These are phyloP conservation scores for Neohortaea acidophila DNA, from an alignment of 495 filamentous ascomycete genomes.

Conservation along the genomic window DNA sequence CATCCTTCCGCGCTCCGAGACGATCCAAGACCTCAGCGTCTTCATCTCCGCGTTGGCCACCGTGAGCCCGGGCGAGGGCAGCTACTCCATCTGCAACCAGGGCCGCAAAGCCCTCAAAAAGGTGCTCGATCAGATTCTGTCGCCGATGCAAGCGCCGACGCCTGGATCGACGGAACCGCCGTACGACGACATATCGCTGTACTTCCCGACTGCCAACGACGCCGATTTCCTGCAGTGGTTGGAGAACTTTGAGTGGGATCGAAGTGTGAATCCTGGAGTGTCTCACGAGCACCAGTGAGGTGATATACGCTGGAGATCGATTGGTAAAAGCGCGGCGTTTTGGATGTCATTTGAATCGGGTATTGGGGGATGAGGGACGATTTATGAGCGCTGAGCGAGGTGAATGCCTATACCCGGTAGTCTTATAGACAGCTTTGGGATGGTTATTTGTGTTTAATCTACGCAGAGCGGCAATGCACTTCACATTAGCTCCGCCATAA, in stretches of 20 bases:
- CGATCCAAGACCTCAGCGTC: slow-evolving; percentile 48
- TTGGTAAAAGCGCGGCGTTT: no score
- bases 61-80: slow-evolving; percentile 39
- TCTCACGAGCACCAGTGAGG: no score
- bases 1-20: slow-evolving; percentile 40
- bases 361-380: no score
- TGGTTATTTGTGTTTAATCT: no score
- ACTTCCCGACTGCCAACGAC: slow-evolving; percentile 22
- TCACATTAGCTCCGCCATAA: no score
- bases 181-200: slow-evolving; percentile 14
- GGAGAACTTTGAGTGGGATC: slow-evolving; percentile 28
- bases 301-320: no score
- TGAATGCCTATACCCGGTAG: no score
- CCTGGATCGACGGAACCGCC: not conserved
- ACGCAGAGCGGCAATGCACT: no score
- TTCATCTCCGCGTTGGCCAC: slow-evolving; percentile 44
- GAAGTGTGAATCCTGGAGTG: no score
- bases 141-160: slow-evolving; percentile 1
- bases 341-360: no score
- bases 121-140: slow-evolving; percentile 34
- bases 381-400: no score
- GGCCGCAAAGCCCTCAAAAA: slow-evolving; percentile 31
- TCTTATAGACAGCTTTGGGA: no score
- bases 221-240: slow-evolving; percentile 27
- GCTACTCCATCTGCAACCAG: slow-evolving; percentile 36